Evolutionary conservation across 768 basidiomycete species (phyloP).

Genomic region (Lactarius hengduanensis): DNA sequence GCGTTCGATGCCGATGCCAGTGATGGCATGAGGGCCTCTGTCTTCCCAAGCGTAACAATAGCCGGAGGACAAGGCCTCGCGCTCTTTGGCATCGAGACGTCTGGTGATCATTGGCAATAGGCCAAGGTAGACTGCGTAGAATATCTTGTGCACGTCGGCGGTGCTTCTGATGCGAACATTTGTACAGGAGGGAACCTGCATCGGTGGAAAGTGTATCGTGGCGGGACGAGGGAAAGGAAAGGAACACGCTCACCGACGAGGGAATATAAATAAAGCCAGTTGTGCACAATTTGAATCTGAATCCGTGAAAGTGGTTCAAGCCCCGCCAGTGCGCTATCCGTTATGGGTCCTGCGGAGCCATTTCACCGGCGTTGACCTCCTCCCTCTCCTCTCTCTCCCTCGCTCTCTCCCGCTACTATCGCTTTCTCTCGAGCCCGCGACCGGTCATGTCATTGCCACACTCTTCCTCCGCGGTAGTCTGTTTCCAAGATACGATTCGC

Average conservation of each 20-base stretch:
- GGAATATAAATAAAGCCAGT: slow-evolving; percentile 27
- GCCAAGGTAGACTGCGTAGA: slow-evolving; percentile 70
- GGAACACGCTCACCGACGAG: slow-evolving; percentile 19
- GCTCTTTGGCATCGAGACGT: slow-evolving; percentile 80
- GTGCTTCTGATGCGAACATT: slow-evolving; percentile 78
- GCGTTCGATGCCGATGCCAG: slow-evolving; percentile 84
- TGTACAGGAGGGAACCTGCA: slow-evolving; percentile 76
- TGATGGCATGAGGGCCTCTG: slow-evolving; percentile 72
- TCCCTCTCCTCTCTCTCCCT: neutral
- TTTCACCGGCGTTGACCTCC: neutral
- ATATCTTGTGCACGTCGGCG: slow-evolving; percentile 77
- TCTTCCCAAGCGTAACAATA: slow-evolving; percentile 91
- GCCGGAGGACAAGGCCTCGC: slow-evolving; percentile 60
- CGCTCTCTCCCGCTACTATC: neutral
- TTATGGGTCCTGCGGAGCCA: slow-evolving; percentile 3
- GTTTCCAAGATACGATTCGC: slow-evolving; percentile 1
- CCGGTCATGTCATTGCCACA: neutral
- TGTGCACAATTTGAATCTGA: slow-evolving; percentile 27
- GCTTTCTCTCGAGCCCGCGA: neutral
- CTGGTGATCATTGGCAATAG: slow-evolving; percentile 74
- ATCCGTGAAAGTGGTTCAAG: slow-evolving; percentile 25
- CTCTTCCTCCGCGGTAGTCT: neutral
- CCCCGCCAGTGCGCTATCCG: slow-evolving; percentile 21
- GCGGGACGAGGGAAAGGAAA: slow-evolving; percentile 29
- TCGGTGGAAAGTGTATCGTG: slow-evolving; percentile 36